These are phyloP conservation scores for Clonostachys sp. DNA, from an alignment of 2,329 filamentous ascomycete genomes.

Conservation along the genomic window DNA sequence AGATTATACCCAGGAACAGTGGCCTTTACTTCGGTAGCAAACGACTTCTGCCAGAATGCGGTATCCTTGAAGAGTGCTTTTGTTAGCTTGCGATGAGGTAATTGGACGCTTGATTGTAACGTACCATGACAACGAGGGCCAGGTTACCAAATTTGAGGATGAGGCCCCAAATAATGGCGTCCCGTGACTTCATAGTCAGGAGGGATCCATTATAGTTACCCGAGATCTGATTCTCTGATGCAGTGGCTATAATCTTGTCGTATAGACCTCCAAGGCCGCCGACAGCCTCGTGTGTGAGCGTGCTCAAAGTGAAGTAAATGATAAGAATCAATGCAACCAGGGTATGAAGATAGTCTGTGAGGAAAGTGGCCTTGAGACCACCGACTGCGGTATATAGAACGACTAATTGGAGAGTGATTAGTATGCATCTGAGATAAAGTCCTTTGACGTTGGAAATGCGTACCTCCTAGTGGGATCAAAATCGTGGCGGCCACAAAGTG, in stretches of 20 bases:
- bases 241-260: slow-evolving; percentile 64
- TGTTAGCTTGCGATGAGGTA: no score
- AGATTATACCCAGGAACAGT: slow-evolving; percentile 82
- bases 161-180: slow-evolving; percentile 52
- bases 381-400: slow-evolving; percentile 68
- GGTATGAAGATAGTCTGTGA: slow-evolving; percentile 78
- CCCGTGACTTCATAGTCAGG: slow-evolving; percentile 72
- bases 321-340: slow-evolving; percentile 75
- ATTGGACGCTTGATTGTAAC: no score
- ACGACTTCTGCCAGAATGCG: slow-evolving; percentile 84
- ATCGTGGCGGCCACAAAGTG: not conserved
- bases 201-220: slow-evolving; percentile 76
- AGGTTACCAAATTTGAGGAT: slow-evolving; percentile 60
- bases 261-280: slow-evolving; percentile 71
- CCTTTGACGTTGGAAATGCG: slow-evolving; percentile 29
- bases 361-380: slow-evolving; percentile 76
- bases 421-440: slow-evolving; percentile 61
- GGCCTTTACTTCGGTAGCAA: slow-evolving; percentile 74
- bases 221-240: slow-evolving; percentile 62
- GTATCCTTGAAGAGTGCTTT: slow-evolving; percentile 44
- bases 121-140: slow-evolving; percentile 62
- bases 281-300: slow-evolving; percentile 63
- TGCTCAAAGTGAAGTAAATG: slow-evolving; percentile 68
- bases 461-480: not conserved
- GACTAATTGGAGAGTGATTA: slow-evolving; percentile 3